These are phyloP conservation scores for Alternaria brassicicola DNA, from an alignment of 2,329 filamentous ascomycete genomes.

Conservation along the genomic window DNA sequence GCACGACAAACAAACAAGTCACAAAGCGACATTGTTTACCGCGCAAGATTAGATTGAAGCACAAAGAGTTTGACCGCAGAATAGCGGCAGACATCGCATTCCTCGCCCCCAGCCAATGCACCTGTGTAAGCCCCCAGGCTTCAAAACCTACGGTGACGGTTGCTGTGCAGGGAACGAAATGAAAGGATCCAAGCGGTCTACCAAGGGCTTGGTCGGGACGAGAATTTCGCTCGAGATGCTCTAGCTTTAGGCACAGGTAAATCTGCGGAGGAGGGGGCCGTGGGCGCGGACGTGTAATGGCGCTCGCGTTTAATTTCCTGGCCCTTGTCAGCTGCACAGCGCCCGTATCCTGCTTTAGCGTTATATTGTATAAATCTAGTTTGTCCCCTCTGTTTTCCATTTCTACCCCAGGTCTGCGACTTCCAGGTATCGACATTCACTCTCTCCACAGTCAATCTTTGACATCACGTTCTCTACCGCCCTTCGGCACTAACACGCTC, in stretches of 20 bases:
- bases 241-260: slow-evolving; percentile 31
- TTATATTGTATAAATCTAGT: slow-evolving; percentile 34
- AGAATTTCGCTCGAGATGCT: slow-evolving; percentile 22
- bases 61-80: slow-evolving; percentile 33
- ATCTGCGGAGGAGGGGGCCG: slow-evolving; percentile 34
- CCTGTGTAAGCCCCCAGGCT: slow-evolving; percentile 10
- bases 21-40: slow-evolving; percentile 7
- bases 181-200: slow-evolving; percentile 34
- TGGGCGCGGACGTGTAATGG: slow-evolving; percentile 25
- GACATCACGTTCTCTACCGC: slow-evolving; percentile 41
- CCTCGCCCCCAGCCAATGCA: slow-evolving; percentile 20
- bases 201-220: slow-evolving; percentile 23
- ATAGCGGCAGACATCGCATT: slow-evolving; percentile 50
- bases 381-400: slow-evolving; percentile 25
- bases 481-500: slow-evolving; percentile 37
- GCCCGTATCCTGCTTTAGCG: slow-evolving; percentile 19
- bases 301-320: slow-evolving; percentile 35
- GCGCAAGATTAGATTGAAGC: slow-evolving; percentile 1
- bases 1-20: slow-evolving; percentile 2
- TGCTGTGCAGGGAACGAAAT: slow-evolving; percentile 20
- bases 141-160: slow-evolving; percentile 18
- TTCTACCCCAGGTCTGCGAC: slow-evolving; percentile 41
- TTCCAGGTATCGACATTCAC: slow-evolving; percentile 43
- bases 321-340: slow-evolving; percentile 21
- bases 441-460: slow-evolving; percentile 39